Evolutionary conservation across 2,329 filamentous ascomycete species (phyloP).

Genomic region (Albifimbria verrucaria): DNA sequence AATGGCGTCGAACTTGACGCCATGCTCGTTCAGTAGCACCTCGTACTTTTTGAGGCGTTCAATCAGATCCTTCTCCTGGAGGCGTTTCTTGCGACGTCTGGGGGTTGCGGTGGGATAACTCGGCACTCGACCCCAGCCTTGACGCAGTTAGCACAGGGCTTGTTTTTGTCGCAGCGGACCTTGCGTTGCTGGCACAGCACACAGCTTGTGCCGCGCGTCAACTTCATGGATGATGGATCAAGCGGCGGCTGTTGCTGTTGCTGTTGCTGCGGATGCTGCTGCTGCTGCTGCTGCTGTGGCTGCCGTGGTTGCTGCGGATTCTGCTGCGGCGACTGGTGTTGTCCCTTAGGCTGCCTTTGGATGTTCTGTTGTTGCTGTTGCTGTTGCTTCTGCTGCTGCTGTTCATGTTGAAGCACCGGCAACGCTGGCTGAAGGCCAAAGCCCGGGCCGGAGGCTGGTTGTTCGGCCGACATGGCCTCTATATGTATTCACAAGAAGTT

Average conservation of each 20-base stretch:
- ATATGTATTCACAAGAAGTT: background rate
- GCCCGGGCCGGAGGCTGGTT: background rate
- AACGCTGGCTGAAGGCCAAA: background rate
- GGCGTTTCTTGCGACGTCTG: conserved; percentile 57
- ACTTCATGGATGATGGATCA: conserved; percentile 47
- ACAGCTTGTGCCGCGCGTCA: conserved; percentile 62
- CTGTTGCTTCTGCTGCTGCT: background rate
- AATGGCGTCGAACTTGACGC: conserved; percentile 66
- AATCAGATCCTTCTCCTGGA: conserved; percentile 67
- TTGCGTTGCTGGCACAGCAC: conserved; percentile 74
- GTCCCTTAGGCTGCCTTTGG: conserved; percentile 8
- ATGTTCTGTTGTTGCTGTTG: background rate
- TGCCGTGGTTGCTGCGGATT: conserved; percentile 10
- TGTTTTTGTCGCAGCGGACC: conserved; percentile 69
- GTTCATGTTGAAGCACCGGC: background rate
- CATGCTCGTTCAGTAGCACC: conserved; percentile 59
- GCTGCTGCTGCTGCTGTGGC: conserved; percentile 17
- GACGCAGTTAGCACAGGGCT: conserved; percentile 68
- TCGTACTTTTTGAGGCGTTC: conserved; percentile 70
- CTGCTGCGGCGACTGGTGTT: conserved; percentile 17
- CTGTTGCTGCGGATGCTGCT: conserved; percentile 14
- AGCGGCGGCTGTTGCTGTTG: conserved; percentile 17
- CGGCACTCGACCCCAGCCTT: conserved; percentile 60
- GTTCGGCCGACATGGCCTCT: background rate
- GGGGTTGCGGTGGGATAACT: conserved; percentile 55